These are phyloP conservation scores for Diplotaxis tenuifolia DNA, from an alignment of 345 rosid species.

Conservation along the genomic window DNA sequence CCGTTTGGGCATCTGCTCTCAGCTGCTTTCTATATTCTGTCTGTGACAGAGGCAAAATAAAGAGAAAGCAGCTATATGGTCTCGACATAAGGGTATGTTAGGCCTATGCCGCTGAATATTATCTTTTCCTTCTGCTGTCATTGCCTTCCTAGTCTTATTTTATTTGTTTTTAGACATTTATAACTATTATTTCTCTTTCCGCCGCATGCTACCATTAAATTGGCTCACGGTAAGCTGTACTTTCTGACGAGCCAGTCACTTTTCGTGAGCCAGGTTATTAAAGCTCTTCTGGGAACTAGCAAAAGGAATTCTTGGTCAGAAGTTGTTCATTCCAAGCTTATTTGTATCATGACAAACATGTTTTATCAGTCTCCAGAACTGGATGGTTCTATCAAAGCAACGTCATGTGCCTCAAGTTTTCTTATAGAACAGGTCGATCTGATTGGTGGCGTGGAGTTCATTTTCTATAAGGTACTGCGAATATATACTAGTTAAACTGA, in stretches of 20 bases:
- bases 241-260: slow-evolving; percentile 21
- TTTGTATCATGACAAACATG: slow-evolving; percentile 86
- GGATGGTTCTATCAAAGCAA: slow-evolving; percentile 43
- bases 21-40: slow-evolving; percentile 96
- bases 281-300: slow-evolving; percentile 67
- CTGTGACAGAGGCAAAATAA: slow-evolving; percentile 82
- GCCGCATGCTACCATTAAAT: no score
- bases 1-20: slow-evolving; percentile 93
- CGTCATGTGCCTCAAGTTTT: slow-evolving; percentile 50
- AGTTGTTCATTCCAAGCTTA: slow-evolving; percentile 87
- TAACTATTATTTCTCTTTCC: no score
- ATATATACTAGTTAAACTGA: background rate
- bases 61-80: slow-evolving; percentile 72
- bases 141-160: background rate
- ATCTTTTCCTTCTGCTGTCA: slow-evolving; percentile 10
- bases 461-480: slow-evolving; percentile 74
- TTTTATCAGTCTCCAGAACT: slow-evolving; percentile 71
- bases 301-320: slow-evolving; percentile 90
- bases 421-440: slow-evolving; percentile 81
- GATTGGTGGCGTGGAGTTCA: slow-evolving; percentile 90
- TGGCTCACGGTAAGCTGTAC: no score
- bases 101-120: slow-evolving; percentile 12
- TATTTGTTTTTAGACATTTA: no score
- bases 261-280: slow-evolving; percentile 63
- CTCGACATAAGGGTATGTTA: slow-evolving; percentile 86